A percentile compares a stretch with the other conserved stretches of the same genome.
Conservation (phyloP, 345 rosid genomes). For the Dipteronia sinensis region DNA sequence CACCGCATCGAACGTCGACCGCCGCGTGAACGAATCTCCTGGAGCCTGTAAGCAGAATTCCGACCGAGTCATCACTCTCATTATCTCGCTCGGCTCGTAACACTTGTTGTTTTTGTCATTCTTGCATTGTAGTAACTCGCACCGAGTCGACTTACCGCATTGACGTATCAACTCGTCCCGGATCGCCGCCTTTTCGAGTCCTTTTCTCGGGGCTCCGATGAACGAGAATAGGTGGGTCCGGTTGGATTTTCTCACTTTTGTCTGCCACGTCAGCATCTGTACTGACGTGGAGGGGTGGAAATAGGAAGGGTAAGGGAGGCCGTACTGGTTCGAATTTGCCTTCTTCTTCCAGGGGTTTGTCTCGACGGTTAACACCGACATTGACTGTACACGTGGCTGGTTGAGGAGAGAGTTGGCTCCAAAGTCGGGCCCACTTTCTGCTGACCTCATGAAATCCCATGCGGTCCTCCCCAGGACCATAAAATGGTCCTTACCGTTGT, state of each 20-base stretch:
- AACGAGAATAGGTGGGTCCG: slow-evolving; percentile 56
- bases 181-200: slow-evolving; percentile 42
- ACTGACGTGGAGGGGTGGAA: slow-evolving; percentile 50
- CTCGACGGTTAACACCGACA: slow-evolving; percentile 66
- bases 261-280: slow-evolving; percentile 48
- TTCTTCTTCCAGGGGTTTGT: slow-evolving; percentile 43
- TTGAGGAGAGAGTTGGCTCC: slow-evolving; percentile 57
- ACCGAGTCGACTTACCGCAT: slow-evolving; percentile 42
- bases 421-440: slow-evolving; percentile 35
- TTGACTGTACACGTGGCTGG: slow-evolving; percentile 41
- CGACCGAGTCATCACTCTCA: slow-evolving; percentile 42
- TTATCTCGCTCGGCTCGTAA: slow-evolving; percentile 36
- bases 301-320: slow-evolving; percentile 64
- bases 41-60: slow-evolving; percentile 60
- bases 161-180: slow-evolving; percentile 55
- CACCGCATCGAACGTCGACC: slow-evolving; percentile 55
- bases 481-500: slow-evolving; percentile 52
- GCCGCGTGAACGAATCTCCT: slow-evolving; percentile 60
- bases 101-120: slow-evolving; percentile 25
- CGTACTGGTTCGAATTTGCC: slow-evolving; percentile 34
- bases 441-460: slow-evolving; percentile 61
- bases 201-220: slow-evolving; percentile 56
- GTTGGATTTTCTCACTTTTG: slow-evolving; percentile 18
- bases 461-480: slow-evolving; percentile 59
- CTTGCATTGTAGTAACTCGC: slow-evolving; percentile 44